These are phyloP conservation scores for Meyerozyma smithsonii DNA, from an alignment of 1,139 yeast species.

Conservation along the genomic window DNA sequence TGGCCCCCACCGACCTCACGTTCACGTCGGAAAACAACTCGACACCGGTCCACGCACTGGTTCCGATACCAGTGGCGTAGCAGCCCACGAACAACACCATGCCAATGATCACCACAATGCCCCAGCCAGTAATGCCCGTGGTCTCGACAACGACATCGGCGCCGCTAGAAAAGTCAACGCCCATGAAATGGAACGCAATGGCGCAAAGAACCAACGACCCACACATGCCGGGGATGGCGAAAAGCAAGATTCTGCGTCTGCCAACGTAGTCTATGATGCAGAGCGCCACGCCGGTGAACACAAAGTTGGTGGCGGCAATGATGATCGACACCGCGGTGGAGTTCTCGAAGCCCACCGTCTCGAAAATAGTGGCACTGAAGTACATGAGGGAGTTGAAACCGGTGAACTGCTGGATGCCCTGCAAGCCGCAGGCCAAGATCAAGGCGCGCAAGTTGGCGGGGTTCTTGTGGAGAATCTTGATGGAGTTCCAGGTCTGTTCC, in stretches of 20 bases:
- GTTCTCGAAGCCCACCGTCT: constrained; percentile 79
- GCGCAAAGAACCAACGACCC: constrained; percentile 73
- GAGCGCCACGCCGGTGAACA: constrained; percentile 78
- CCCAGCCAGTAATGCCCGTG: constrained; percentile 71
- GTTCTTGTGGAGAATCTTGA: constrained; percentile 63
- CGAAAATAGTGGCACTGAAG: constrained; percentile 84
- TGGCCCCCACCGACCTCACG: constrained; percentile 88
- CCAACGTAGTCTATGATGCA: constrained; percentile 82
- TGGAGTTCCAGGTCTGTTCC: constrained; percentile 53
- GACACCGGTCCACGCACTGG: constrained; percentile 97
- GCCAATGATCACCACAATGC: constrained; percentile 74
- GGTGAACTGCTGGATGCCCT: constrained; percentile 92
- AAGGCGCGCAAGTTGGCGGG: constrained; percentile 88
- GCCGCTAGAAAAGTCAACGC: constrained; percentile 49
- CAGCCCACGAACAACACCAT: constrained; percentile 86
- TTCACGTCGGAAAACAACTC: constrained; percentile 85
- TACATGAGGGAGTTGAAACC: constrained; percentile 96
- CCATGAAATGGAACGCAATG: constrained; percentile 81
- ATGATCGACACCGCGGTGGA: constrained; percentile 92
- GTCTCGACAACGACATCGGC: constrained; percentile 37
- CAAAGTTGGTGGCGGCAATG: constrained; percentile 87
- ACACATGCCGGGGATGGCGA: constrained; percentile 79
- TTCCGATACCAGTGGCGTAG: constrained; percentile 92
- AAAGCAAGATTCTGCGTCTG: constrained; percentile 70
- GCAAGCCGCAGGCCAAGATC: constrained; percentile 84